phyloP scores from a whole-genome alignment of 192 early-diverging fungal genomes.

The Backusella mclennaniae region DNA sequence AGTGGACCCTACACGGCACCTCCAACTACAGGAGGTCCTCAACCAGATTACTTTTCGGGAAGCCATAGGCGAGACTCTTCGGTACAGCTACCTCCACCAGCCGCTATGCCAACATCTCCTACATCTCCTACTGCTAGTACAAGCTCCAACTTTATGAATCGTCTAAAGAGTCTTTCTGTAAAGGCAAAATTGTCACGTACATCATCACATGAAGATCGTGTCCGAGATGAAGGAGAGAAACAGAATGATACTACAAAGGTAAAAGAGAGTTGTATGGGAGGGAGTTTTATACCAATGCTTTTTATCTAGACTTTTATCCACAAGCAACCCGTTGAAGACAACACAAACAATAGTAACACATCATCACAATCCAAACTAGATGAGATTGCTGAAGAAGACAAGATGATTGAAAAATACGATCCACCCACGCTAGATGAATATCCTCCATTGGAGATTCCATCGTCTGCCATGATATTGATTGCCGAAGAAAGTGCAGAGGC shows the following conservation, averaged over 20 bases:
- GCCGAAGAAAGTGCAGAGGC: slow-evolving; percentile 76
- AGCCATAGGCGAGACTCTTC: slow-evolving; percentile 19
- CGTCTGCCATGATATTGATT: slow-evolving; percentile 65
- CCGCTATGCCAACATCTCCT: slow-evolving; percentile 17
- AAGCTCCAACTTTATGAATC: slow-evolving; percentile 38
- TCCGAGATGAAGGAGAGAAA: background rate
- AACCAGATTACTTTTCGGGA: slow-evolving; percentile 32
- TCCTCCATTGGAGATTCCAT: slow-evolving; percentile 62
- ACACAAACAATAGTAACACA: background rate
- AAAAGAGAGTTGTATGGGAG: background rate
- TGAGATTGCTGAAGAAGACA: background rate
- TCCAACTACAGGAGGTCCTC: slow-evolving; percentile 16
- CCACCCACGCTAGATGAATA: slow-evolving; percentile 52
- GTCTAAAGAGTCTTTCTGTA: slow-evolving; percentile 44
- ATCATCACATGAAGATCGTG: slow-evolving; percentile 39
- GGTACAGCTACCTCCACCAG: slow-evolving; percentile 39
- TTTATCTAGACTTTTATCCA: background rate
- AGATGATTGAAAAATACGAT: slow-evolving; percentile 24
- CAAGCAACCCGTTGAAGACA: background rate
- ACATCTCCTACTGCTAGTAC: slow-evolving; percentile 13
- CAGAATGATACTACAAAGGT: background rate
- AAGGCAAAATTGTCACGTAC: slow-evolving; percentile 42
- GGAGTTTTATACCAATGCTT: background rate
- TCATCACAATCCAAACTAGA: background rate
- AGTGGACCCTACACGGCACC: slow-evolving; percentile 39